Evolutionary conservation across 163 green algal species (phyloP).

Genomic region (Chlamydomonas reinhardtii): DNA sequence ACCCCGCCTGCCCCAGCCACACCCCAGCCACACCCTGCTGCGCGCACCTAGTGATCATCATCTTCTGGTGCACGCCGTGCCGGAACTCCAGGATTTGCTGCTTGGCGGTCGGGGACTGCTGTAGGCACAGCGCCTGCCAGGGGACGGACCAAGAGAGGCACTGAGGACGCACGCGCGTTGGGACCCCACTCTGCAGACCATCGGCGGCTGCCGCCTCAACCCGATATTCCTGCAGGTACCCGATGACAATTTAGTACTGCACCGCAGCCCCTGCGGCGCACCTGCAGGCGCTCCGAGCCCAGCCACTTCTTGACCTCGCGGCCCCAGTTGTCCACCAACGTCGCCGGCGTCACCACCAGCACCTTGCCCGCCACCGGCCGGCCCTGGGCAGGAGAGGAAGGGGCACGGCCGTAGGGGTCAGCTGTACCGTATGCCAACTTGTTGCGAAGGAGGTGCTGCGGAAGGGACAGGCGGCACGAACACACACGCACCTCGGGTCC

Average conservation of each 20-base stretch:
- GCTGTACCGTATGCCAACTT: too few relatives aligned
- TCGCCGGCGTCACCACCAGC: conserved; percentile 89
- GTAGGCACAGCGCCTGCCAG: conserved; percentile 65
- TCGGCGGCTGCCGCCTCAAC: too few relatives aligned
- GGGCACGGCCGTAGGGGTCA: too few relatives aligned
- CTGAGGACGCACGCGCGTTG: too few relatives aligned
- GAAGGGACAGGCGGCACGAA: too few relatives aligned
- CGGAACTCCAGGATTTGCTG: conserved; percentile 56
- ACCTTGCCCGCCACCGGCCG: conserved; percentile 50
- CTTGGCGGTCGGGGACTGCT: conserved; percentile 58
- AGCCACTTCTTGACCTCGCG: conserved; percentile 90
- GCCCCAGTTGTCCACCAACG: conserved; percentile 88
- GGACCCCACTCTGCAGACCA: too few relatives aligned
- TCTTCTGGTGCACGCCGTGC: conserved; percentile 33
- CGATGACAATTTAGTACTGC: too few relatives aligned
- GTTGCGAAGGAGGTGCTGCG: too few relatives aligned
- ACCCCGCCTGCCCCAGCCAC: too few relatives aligned
- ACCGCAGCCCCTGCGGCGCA: background rate
- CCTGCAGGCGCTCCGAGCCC: conserved; percentile 82
- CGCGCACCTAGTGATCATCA: conserved; percentile 43
- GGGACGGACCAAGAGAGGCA: background rate
- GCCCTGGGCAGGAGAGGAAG: background rate
- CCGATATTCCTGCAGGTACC: too few relatives aligned
- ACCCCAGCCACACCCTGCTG: too few relatives aligned
- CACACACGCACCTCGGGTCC: conserved; percentile 65